Percentiles rank a stretch among this genome's conserved stretches.
Conservation (phyloP, 2,329 filamentous ascomycete genomes). For the Plenodomus tracheiphilus region DNA sequence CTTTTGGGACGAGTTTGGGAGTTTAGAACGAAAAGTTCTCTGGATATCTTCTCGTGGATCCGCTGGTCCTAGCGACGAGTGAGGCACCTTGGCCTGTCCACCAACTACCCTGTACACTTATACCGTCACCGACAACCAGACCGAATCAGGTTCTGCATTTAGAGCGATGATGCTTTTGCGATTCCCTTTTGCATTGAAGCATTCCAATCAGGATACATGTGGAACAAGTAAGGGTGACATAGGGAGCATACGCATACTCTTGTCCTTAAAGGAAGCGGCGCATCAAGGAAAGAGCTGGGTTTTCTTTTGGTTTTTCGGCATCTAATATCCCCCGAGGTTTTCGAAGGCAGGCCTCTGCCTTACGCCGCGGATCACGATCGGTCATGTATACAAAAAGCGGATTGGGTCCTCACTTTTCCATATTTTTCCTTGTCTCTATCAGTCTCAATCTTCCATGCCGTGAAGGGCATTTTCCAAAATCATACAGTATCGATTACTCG, state of each 20-base stretch:
- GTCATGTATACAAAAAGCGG: slow-evolving; percentile 38
- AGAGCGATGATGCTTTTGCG: slow-evolving; percentile 36
- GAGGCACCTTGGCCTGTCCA: slow-evolving; percentile 19
- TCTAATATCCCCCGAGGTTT: slow-evolving; percentile 21
- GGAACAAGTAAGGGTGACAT: slow-evolving; percentile 16
- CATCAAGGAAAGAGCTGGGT: slow-evolving; percentile 7
- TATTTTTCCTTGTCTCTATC: slow-evolving; percentile 6
- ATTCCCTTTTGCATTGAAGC: slow-evolving; percentile 31
- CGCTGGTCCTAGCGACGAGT: slow-evolving; percentile 35
- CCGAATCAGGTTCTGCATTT: slow-evolving; percentile 35
- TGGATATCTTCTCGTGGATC: slow-evolving; percentile 37
- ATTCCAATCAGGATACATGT: slow-evolving; percentile 19
- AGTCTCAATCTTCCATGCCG: slow-evolving; percentile 10
- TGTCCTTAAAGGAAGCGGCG: slow-evolving; percentile 15
- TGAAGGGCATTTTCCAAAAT: slow-evolving; percentile 4
- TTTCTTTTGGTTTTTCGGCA: slow-evolving; percentile 14
- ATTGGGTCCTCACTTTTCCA: slow-evolving; percentile 15
- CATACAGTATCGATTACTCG: not conserved
- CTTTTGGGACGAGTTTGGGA: slow-evolving; percentile 23
- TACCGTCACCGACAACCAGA: slow-evolving; percentile 24
- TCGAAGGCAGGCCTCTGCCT: slow-evolving; percentile 8
- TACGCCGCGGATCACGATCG: slow-evolving; percentile 17
- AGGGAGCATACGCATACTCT: slow-evolving; percentile 15
- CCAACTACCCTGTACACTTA: slow-evolving; percentile 36
- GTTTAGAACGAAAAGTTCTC: slow-evolving; percentile 30